Conservation (phyloP, 225 moss, liverwort and hornwort genomes). For the Polytrichum commune region DNA sequence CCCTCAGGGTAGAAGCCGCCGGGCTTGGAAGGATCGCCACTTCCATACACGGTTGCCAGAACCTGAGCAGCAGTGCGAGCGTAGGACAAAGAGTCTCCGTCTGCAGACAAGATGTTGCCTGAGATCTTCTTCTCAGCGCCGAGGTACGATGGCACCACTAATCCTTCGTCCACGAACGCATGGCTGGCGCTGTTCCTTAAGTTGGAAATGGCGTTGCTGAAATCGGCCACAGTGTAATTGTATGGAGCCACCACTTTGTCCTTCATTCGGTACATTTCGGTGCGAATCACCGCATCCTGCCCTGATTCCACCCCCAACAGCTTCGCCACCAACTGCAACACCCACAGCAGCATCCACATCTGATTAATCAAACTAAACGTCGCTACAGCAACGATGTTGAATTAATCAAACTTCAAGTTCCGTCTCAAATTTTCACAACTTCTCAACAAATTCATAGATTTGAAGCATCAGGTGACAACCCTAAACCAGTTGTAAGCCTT, state of each 20-base stretch:
- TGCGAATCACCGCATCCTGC: conserved; percentile 67
- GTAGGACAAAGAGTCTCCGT: conserved; percentile 38
- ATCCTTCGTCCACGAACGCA: conserved; percentile 58
- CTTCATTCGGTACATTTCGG: conserved; percentile 51
- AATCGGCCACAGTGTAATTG: conserved; percentile 45
- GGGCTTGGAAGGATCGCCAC: conserved; percentile 44
- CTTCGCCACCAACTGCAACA: conserved; percentile 46
- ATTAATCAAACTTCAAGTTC: no score
- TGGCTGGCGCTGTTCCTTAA: conserved; percentile 36
- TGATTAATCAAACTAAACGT: no score
- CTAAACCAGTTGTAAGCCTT: no score
- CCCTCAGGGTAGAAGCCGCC: conserved; percentile 72
- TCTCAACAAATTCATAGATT: no score
- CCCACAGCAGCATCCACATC: no score
- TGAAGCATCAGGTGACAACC: no score
- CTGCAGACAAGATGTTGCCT: conserved; percentile 48
- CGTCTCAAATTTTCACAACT: no score
- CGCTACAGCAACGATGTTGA: no score
- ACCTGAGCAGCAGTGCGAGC: conserved; percentile 56
- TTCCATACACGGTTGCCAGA: conserved; percentile 43
- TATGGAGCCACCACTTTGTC: conserved; percentile 39
- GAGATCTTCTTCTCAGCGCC: conserved; percentile 35
- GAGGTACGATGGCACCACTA: conserved; percentile 30
- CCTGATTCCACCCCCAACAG: conserved; percentile 69
- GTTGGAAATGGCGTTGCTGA: conserved; percentile 44